These are phyloP conservation scores for Penicillium capsulatum DNA, from an alignment of 2,329 filamentous ascomycete genomes.

Conservation along the genomic window DNA sequence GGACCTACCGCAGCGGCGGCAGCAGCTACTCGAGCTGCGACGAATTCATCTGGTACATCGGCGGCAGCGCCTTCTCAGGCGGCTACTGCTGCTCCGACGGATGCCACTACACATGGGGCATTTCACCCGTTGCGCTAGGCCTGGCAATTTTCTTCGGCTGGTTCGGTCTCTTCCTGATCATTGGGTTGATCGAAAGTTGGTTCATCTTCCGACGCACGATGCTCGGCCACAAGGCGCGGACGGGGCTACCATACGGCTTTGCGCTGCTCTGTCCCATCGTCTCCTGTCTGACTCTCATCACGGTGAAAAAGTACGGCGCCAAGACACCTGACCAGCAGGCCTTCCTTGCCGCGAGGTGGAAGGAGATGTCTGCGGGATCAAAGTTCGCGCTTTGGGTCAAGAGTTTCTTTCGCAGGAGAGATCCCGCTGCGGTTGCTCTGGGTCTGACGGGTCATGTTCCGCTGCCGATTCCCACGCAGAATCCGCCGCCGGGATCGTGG, in stretches of 20 bases:
- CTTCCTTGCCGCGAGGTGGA: slow-evolving; percentile 8
- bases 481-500: slow-evolving; percentile 3
- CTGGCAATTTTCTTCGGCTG: slow-evolving; percentile 13
- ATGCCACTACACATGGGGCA: slow-evolving; percentile 14
- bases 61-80: slow-evolving; percentile 6
- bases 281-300: slow-evolving; percentile 8
- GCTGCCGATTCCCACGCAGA: background rate
- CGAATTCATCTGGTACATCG: slow-evolving; percentile 11
- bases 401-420: slow-evolving; percentile 7
- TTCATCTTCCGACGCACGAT: slow-evolving; percentile 12
- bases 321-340: slow-evolving; percentile 13
- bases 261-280: slow-evolving; percentile 10
- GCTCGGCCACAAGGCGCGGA: slow-evolving; percentile 10
- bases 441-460: background rate
- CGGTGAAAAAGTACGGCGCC: slow-evolving; percentile 7
- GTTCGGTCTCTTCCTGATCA: slow-evolving; percentile 13
- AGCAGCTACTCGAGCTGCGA: slow-evolving; percentile 5
- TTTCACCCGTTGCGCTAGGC: slow-evolving; percentile 4
- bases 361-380: slow-evolving; percentile 9
- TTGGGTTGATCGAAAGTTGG: slow-evolving; percentile 12
- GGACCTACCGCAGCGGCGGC: slow-evolving; percentile 1
- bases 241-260: slow-evolving; percentile 11
- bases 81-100: slow-evolving; percentile 12
- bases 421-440: slow-evolving; percentile 9
- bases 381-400: slow-evolving; percentile 13